Evolutionary conservation across 345 rosid species (phyloP), one percentile per base, ranked within the genome.

Genomic region (Draba incana): DNA sequence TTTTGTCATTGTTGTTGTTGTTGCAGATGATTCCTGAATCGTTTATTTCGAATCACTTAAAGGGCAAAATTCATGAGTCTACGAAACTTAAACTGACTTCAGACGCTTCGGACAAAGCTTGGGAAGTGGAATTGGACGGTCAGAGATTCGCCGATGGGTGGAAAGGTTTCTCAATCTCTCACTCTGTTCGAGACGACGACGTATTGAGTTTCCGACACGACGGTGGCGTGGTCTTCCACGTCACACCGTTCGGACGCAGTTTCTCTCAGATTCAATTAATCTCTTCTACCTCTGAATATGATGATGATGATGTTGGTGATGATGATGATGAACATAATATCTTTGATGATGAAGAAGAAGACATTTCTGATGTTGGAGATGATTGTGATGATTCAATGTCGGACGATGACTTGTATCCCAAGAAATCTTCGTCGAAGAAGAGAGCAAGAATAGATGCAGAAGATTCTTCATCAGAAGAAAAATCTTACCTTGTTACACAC

Each of bases 181-280:
- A 73, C 37, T 4, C 25, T 35, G 48, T 73, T 61, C 61, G 72
- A 11, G 15, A 31, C 62, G 49, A 66, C 33, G 77, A 73, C 62
- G 33, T 73, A 52, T 59, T 66, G 64, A 48, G 66, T 59, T 73
- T 73, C 56, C 43, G 72, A 28, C 62, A 58, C 25, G 49, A 58
- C 2, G 77, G 77, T 2, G 56, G 43, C 14, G 31, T 73, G 67
- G 62, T 58, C 28, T 73, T 73, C 62, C 56, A 73, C 15, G 77
- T 73, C 55, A 43, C 62, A 4, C 70, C 76, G 2, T 33, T 50
- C 4, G 72, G 77, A 11, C 72, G 71, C 37, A 50, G 66, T 24
- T 73, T 73, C 39, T 50, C 71, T 58, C 60, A 28, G 28, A 20
- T 49, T 10, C 77, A 50, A 6, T 11, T 33, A 3, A 12, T 59